Conservation (phyloP, 1,284 basidiomycete species). For the Cryptococcus wingfieldii region DNA sequence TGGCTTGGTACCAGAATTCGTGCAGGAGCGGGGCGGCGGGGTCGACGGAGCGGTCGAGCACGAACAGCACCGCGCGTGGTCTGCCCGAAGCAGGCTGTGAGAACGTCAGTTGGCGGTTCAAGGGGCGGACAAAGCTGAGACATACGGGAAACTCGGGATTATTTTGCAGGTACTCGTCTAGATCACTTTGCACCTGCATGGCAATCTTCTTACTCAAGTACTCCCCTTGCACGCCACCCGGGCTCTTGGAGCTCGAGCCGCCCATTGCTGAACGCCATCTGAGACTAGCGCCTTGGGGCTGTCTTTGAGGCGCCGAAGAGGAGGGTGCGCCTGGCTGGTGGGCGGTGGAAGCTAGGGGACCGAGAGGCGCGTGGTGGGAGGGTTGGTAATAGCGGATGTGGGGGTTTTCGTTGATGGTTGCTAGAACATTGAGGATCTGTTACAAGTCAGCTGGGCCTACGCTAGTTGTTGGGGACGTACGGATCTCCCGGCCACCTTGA, state of each 20-base stretch:
- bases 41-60: constrained; percentile 96
- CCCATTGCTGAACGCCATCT: constrained; percentile 48
- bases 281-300: constrained; percentile 45
- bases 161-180: constrained; percentile 78
- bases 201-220: constrained; percentile 74
- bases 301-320: constrained; percentile 3
- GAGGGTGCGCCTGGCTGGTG: constrained; percentile 4
- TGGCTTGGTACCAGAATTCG: constrained; percentile 99
- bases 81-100: constrained; percentile 34
- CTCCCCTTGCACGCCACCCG: constrained; percentile 48
- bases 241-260: constrained; percentile 25
- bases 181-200: constrained; percentile 68
- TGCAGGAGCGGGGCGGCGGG: constrained; percentile 84
- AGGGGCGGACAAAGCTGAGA: background rate
- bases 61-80: constrained; percentile 76
- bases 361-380: constrained; percentile 74
- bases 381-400: constrained; percentile 92
- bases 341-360: constrained; percentile 63
- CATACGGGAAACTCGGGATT: constrained; percentile 82
- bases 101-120: no score
- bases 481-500: constrained; percentile 58
- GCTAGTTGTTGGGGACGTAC: constrained; percentile 27
- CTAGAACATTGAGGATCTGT: constrained; percentile 83
- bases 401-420: constrained; percentile 88
- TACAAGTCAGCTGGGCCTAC: background rate